Evolutionary conservation across 2,329 filamentous ascomycete species (phyloP).

Genomic region (Neobulgaria alba): DNA sequence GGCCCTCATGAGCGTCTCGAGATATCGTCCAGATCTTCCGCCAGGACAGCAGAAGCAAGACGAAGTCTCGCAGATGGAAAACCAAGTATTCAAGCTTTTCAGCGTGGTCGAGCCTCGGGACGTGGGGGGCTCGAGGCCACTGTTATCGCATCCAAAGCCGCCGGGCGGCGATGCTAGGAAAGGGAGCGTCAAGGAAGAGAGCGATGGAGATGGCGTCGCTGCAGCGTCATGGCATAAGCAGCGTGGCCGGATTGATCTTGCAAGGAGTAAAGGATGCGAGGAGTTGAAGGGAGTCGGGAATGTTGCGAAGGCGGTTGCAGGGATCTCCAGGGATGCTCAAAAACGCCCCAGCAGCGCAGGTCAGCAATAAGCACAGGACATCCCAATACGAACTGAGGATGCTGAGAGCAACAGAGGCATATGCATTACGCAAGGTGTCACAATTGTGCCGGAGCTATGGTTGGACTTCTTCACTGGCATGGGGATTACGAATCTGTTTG

Average conservation of each 20-base stretch:
- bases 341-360: neutral
- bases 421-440: neutral
- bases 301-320: neutral
- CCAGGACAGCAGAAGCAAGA: slow-evolving; percentile 2
- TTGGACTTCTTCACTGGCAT: neutral
- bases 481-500: neutral
- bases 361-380: neutral
- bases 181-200: neutral
- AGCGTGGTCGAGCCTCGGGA: neutral
- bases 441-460: neutral
- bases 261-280: no score
- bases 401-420: neutral
- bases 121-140: neutral
- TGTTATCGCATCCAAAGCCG: neutral
- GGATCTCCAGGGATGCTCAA: neutral
- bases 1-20: slow-evolving; percentile 18
- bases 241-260: neutral
- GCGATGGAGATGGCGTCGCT: neutral
- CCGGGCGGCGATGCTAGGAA: neutral
- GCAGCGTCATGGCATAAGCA: neutral
- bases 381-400: neutral
- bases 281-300: neutral
- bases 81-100: slow-evolving; percentile 1
- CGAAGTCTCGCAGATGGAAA: slow-evolving; percentile 3
- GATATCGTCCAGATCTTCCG: slow-evolving; percentile 5